Percentiles rank a stretch among this genome's conserved stretches.
These are phyloP conservation scores for Endocladia muricata DNA, from an alignment of 31 red algal genomes.

Conservation along the genomic window DNA sequence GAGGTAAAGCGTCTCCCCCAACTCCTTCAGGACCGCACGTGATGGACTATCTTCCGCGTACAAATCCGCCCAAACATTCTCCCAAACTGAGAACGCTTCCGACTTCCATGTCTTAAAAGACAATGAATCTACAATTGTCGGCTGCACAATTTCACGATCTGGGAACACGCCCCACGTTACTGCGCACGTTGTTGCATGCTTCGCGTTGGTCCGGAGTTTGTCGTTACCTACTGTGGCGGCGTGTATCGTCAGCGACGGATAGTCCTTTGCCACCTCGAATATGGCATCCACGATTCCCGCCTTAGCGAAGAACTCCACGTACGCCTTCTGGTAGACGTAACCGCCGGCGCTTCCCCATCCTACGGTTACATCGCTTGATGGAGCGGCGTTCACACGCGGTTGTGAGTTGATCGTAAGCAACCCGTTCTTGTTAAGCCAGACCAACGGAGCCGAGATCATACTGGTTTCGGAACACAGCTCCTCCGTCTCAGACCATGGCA, in stretches of 20 bases:
- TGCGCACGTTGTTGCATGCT: constrained; percentile 55
- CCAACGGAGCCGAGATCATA: constrained; percentile 66
- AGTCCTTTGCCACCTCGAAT: constrained; percentile 70
- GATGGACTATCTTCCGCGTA: constrained; percentile 61
- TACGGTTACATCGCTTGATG: constrained; percentile 82
- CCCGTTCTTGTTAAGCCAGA: constrained; percentile 88
- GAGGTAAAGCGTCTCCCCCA: constrained; percentile 80
- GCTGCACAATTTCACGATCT: constrained; percentile 93
- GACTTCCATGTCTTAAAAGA: constrained; percentile 93
- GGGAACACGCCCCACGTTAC: constrained; percentile 99
- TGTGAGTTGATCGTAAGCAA: constrained; percentile 99
- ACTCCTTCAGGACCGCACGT: constrained; percentile 50
- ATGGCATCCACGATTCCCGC: constrained; percentile 68
- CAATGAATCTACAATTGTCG: constrained; percentile 90
- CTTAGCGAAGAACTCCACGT: constrained; percentile 96
- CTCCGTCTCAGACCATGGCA: constrained; percentile 91
- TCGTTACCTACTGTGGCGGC: constrained; percentile 58
- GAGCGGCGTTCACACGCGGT: constrained; percentile 90
- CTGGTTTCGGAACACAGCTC: constrained; percentile 78
- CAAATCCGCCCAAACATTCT: constrained; percentile 73
- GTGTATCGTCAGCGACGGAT: constrained; percentile 80
- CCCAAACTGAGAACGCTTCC: constrained; percentile 96
- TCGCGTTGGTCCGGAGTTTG: constrained; percentile 63
- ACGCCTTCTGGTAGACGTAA: constrained; percentile 99
- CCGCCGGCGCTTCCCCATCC: constrained; percentile 96